These are phyloP conservation scores for Rhododendron vialii DNA, from an alignment of 148 eudicot genomes.

Conservation along the genomic window DNA sequence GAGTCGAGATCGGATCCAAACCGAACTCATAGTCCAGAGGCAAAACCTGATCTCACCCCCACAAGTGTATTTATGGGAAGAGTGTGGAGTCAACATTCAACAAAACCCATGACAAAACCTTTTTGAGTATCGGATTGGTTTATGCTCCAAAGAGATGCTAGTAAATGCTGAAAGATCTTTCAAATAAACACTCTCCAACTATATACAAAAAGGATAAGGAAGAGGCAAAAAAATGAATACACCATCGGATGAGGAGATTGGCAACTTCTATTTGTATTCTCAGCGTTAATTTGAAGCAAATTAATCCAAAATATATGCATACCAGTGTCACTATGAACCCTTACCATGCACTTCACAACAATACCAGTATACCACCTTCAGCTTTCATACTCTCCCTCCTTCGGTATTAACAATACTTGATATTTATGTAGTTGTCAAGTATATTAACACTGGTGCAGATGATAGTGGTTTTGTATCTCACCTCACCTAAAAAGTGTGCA, in stretches of 20 bases:
- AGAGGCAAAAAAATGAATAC: background rate
- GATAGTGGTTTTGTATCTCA: background rate
- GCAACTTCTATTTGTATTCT: background rate
- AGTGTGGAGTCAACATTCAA: background rate
- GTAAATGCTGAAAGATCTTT: background rate
- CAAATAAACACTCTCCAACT: background rate
- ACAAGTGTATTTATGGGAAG: background rate
- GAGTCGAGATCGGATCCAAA: too few species aligned
- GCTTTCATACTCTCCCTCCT: background rate
- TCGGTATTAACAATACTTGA: background rate
- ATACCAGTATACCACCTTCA: background rate
- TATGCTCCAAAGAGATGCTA: background rate
- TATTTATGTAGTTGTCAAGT: background rate
- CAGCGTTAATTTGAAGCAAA: background rate
- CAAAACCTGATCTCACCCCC: too few species aligned
- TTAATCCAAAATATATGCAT: background rate
- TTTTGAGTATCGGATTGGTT: background rate
- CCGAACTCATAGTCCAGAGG: too few species aligned
- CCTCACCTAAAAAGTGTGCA: background rate
- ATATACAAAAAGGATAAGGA: background rate
- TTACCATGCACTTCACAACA: background rate
- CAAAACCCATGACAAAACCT: background rate
- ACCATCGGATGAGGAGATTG: background rate
- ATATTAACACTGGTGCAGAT: background rate
- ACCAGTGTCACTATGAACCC: background rate